Base-by-base conservation (phyloP, 805 yeast genomes). In the Ogataea nitratoaversa region DNA sequence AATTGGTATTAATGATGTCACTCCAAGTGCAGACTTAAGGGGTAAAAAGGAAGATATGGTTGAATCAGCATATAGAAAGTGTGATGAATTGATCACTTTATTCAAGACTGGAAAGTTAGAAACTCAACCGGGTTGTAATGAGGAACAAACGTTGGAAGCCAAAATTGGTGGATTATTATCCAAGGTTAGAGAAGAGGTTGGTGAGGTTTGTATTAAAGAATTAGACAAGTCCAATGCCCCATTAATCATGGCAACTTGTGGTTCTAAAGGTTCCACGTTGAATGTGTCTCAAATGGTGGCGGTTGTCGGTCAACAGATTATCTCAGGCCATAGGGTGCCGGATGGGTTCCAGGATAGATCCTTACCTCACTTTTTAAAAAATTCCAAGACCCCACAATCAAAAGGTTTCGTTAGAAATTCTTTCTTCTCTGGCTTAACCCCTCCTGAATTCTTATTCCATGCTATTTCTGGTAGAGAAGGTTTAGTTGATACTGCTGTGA, bases 211-310 rank as follows among this genome's bases (percentile, higher is more conserved):
- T 72, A 91, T 95, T 57, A 78, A 74, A 40, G 98, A 93, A 65
- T 71, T 93, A 43, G 96, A 86, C 50, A 78, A 83, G 38, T 76
- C 88, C 37, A 93, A 93, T 60, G 96, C 99, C 19, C 99, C 99
- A 30, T 75, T 93, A 57, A 91, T 93, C 59, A 93, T 93, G 99
- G 97, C 99, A 11, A 87, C 96, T 2, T 93, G 98, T 75, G 99
- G 99, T 53, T 91, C 98, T 31, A 93, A 93, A 65, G 99, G 99
- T 66, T 93, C 98, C 30, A 89, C 96, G 0, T 76, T 95, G 47
- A 93, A 93, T 64, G 99, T 93, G 23, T 93, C 99, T 12, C 99
- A 93, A 71, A 93, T 93, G 99, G 98, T 93, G 74, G 99, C 99
- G 0, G 96, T 91, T 60, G 99, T 93, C 22, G 99, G 99, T 40